A percentile compares a stretch with the other conserved stretches of the same genome.
phyloP scores from a whole-genome alignment of 2,329 filamentous ascomycete genomes.

The Colletotrichum sojae region DNA sequence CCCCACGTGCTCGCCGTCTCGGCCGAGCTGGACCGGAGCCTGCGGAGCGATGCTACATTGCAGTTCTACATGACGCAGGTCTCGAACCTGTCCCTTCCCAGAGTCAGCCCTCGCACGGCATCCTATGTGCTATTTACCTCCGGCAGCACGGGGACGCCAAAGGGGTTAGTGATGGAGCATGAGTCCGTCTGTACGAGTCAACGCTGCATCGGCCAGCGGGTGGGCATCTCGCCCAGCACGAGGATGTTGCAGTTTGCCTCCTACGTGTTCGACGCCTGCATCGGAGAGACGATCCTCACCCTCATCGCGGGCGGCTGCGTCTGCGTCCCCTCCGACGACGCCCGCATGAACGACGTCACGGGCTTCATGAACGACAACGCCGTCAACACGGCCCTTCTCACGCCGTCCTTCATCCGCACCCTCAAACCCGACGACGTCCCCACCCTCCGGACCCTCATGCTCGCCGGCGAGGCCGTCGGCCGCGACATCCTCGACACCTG shows the following conservation, averaged over 20 bases:
- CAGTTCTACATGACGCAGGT: neutral
- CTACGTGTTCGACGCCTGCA: constrained; percentile 56
- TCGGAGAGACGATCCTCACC: constrained; percentile 53
- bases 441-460: constrained; percentile 52
- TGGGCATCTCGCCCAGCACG: constrained; percentile 56
- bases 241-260: constrained; percentile 50
- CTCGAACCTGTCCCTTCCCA: neutral
- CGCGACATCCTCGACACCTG: constrained; percentile 43
- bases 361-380: neutral
- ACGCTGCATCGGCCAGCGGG: constrained; percentile 42
- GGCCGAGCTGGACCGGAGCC: neutral
- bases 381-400: constrained; percentile 17
- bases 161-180: constrained; percentile 30
- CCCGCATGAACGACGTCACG: constrained; percentile 45
- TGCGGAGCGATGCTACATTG: neutral
- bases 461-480: constrained; percentile 46
- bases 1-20: constrained; percentile 1
- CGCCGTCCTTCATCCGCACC: constrained; percentile 47
- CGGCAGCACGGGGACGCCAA: constrained; percentile 44
- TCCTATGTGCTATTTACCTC: constrained; percentile 44
- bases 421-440: constrained; percentile 54
- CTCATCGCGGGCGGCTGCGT: constrained; percentile 55
- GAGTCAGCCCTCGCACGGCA: constrained; percentile 5
- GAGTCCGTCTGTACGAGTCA: constrained; percentile 43
- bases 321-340: constrained; percentile 56